Base-by-base conservation (phyloP, 2,329 filamentous ascomycete genomes). In the Mariannaea sp. region DNA sequence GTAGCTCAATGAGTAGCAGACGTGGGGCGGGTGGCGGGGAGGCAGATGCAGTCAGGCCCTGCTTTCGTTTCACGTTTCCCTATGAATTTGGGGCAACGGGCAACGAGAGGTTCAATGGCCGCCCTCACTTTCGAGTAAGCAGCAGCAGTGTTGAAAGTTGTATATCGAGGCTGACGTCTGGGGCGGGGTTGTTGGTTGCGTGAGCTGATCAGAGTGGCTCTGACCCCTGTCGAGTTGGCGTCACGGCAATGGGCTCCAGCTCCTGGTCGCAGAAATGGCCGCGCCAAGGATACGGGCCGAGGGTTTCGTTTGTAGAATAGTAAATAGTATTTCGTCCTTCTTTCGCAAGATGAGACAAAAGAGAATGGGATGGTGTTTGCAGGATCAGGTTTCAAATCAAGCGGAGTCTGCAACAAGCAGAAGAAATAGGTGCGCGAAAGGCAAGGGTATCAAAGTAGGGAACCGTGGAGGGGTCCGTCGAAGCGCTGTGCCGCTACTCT, bases 241-340 rank as follows among this genome's bases (percentile, higher is more conserved):
- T 40, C 45, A 48, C 50, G 41, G 52, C 27, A 54, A 42, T 50
- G 54, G 27, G 24, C 53, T 46, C 39, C 42, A 60, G 51, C 55
- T 60, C 57, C 62, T 62, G 66, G 66, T 63, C 65, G 65, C 66
- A 68, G 63, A 65, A 65, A 65, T 57, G 65, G 66, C 50, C 65
- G 60, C 60, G 48, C 53, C 56, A 64, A 62, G 62, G 57, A 66
- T 63, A 49, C 36, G 32, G 44, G 32, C 49, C 27, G 17, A 54
- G 53, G 41, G 51, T 30, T 53, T 53, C 38, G 36, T 53, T 53
- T 38, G 36, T 41, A 50, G 35, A 38, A 54, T 27, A 43, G n/a
- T n/a, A n/a, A n/a, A n/a, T n/a, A n/a, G n/a, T n/a, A n/a, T n/a
- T n/a, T n/a, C n/a, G n/a, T n/a, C n/a, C n/a, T n/a, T n/a, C n/a